Conservation (phyloP, 345 rosid species). For the Excoecaria cochinchinensis region DNA sequence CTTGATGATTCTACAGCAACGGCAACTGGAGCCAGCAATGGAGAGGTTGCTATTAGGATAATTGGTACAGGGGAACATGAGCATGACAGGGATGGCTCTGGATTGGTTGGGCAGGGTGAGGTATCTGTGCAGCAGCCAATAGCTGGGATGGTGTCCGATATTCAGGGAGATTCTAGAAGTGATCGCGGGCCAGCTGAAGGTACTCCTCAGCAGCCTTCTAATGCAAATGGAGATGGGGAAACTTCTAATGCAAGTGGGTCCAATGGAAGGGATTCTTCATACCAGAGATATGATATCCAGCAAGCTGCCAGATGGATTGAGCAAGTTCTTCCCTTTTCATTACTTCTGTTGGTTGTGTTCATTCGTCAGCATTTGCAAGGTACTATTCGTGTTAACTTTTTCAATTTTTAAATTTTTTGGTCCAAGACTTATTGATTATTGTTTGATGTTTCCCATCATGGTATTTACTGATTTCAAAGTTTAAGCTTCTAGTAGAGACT, state of each 20-base stretch:
- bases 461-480: neutral
- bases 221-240: constrained; percentile 44
- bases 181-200: constrained; percentile 48
- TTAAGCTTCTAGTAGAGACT: neutral
- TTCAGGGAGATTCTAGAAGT: constrained; percentile 45
- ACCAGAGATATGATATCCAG: constrained; percentile 98
- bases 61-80: constrained; percentile 86
- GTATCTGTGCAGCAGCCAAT: constrained; percentile 28
- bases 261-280: constrained; percentile 74
- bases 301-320: constrained; percentile 99
- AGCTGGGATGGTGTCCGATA: constrained; percentile 30
- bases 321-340: constrained; percentile 92
- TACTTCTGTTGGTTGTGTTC: constrained; percentile 95
- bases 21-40: constrained; percentile 32
- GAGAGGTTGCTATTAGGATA: constrained; percentile 93
- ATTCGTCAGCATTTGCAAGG: constrained; percentile 99
- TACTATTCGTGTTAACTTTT: constrained; percentile 17
- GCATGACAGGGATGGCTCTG: constrained; percentile 44
- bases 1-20: constrained; percentile 45
- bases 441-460: neutral
- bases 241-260: constrained; percentile 49
- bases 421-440: neutral
- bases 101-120: constrained; percentile 49
- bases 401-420: neutral
- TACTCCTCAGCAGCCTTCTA: constrained; percentile 38